Conservation (phyloP, 2,329 filamentous ascomycete genomes). For the Paecilomyces sp. region DNA sequence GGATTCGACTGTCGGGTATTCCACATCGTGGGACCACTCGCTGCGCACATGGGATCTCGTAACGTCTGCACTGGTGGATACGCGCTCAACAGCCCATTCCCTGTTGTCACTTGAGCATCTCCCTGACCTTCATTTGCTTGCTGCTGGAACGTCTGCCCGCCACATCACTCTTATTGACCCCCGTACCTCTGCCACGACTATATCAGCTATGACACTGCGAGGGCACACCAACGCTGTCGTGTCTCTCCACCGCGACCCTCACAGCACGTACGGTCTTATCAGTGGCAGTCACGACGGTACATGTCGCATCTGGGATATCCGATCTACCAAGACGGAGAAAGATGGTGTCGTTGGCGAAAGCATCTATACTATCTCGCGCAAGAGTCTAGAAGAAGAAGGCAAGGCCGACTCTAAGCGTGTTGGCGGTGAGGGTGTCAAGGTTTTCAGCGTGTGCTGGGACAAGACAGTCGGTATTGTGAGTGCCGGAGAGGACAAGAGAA, state of each 20-base stretch:
- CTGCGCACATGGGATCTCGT: slow-evolving; percentile 86
- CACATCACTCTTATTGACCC: slow-evolving; percentile 94
- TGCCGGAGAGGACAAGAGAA: slow-evolving; percentile 84
- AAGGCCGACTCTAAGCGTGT: slow-evolving; percentile 52
- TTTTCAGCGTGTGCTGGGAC: slow-evolving; percentile 85
- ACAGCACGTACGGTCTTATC: slow-evolving; percentile 74
- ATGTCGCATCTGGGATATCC: slow-evolving; percentile 87
- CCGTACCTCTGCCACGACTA: slow-evolving; percentile 65
- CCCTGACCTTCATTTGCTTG: slow-evolving; percentile 55
- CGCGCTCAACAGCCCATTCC: slow-evolving; percentile 74
- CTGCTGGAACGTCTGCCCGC: slow-evolving; percentile 73
- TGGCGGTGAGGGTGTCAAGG: slow-evolving; percentile 79
- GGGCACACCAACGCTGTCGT: slow-evolving; percentile 74
- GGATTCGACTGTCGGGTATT: slow-evolving; percentile 85
- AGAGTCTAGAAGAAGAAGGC: slow-evolving; percentile 59
- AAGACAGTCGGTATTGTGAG: slow-evolving; percentile 80
- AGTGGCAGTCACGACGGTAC: slow-evolving; percentile 90
- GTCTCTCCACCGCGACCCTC: slow-evolving; percentile 51
- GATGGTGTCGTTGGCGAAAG: slow-evolving; percentile 59
- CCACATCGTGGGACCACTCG: slow-evolving; percentile 82
- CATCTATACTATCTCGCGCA: slow-evolving; percentile 69
- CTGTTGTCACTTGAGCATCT: slow-evolving; percentile 74
- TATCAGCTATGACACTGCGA: slow-evolving; percentile 81
- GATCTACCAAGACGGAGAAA: slow-evolving; percentile 56
- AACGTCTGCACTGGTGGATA: slow-evolving; percentile 70